Percentiles rank a stretch among this genome's conserved stretches.
Conservation (phyloP, 179 eudicot species). For the Patellifolia procumbens region DNA sequence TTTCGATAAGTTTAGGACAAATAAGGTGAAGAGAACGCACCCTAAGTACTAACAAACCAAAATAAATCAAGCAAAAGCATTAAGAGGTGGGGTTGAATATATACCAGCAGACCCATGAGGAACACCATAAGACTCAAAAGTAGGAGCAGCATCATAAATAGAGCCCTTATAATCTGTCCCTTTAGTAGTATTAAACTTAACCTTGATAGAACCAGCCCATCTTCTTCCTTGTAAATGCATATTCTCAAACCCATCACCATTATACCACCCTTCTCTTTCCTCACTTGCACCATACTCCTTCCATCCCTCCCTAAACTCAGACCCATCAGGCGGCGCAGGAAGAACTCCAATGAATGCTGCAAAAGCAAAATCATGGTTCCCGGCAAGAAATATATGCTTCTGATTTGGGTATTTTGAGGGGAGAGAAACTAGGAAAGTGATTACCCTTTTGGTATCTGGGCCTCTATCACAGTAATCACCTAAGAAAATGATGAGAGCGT, state of each 20-base stretch:
- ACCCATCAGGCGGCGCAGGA: conserved; percentile 54
- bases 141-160: conserved; percentile 77
- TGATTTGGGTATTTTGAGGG: conserved; percentile 68
- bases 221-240: conserved; percentile 96
- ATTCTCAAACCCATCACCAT: conserved; percentile 59
- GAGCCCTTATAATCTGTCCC: conserved; percentile 70
- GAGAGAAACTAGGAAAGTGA: conserved; percentile 62
- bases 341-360: conserved; percentile 66
- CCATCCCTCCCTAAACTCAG: conserved; percentile 60
- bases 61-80: not conserved
- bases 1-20: no score
- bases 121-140: conserved; percentile 83
- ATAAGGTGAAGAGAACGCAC: no score
- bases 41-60: not conserved
- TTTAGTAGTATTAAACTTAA: conserved; percentile 47
- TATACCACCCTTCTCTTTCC: conserved; percentile 89
- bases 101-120: conserved; percentile 93
- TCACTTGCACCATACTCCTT: conserved; percentile 62
- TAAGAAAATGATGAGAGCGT: conserved; percentile 63
- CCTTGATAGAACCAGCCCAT: conserved; percentile 73
- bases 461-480: conserved; percentile 98
- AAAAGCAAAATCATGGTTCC: conserved; percentile 86
- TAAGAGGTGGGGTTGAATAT: no score
- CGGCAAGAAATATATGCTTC: conserved; percentile 69
- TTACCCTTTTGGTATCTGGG: conserved; percentile 55